Percentiles rank a stretch among this genome's conserved stretches.
Conservation (phyloP, 768 basidiomycete species). For the Lactarius deliciosus region DNA sequence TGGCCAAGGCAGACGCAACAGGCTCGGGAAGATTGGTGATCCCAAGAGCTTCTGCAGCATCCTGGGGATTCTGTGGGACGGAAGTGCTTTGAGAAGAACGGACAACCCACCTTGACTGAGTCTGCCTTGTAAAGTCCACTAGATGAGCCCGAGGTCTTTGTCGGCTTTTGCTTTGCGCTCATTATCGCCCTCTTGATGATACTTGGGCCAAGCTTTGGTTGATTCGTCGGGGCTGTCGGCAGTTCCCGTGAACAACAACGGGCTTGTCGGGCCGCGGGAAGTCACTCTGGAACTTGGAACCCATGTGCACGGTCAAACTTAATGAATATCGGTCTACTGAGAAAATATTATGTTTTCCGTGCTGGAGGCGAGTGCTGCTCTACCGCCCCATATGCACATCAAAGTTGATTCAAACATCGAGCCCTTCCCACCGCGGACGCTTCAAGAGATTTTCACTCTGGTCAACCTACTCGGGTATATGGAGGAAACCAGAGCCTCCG, state of each 20-base stretch:
- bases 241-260: neutral
- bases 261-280: neutral
- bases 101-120: conserved; percentile 25
- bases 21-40: conserved; percentile 72
- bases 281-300: too few species aligned
- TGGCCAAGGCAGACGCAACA: conserved; percentile 83
- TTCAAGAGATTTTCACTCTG: too few species aligned
- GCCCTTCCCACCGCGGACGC: too few species aligned
- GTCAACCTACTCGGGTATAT: too few species aligned
- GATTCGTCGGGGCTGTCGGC: neutral
- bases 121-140: conserved; percentile 29
- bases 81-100: neutral
- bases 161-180: conserved; percentile 25
- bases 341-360: too few species aligned
- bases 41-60: conserved; percentile 86
- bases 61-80: conserved; percentile 46
- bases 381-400: too few species aligned
- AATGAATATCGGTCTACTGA: too few species aligned
- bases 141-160: conserved; percentile 24
- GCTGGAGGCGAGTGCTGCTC: too few species aligned
- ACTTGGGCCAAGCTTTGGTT: neutral
- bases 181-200: conserved; percentile 1
- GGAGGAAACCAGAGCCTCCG: too few species aligned
- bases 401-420: too few species aligned
- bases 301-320: too few species aligned